Evolutionary conservation across 2,329 filamentous ascomycete genomes (phyloP).

Genomic region (Penicillium sp.): DNA sequence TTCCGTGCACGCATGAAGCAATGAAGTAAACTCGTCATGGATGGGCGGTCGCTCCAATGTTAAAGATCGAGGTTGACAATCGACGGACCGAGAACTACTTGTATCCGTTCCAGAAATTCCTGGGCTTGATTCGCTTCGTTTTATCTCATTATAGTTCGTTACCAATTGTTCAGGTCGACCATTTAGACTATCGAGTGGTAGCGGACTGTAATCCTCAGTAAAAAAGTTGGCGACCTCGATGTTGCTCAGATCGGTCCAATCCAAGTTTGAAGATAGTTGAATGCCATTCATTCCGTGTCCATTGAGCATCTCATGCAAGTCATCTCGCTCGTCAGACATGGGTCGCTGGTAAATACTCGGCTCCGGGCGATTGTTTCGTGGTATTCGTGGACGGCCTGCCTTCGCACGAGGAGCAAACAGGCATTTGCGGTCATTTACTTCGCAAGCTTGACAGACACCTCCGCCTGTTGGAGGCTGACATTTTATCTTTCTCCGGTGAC

Average conservation of each 20-base stretch:
- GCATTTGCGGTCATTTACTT: neutral
- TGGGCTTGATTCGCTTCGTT: neutral
- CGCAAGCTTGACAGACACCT: neutral
- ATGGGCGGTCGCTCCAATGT: neutral
- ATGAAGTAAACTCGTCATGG: neutral
- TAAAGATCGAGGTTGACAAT: neutral
- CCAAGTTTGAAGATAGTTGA: neutral
- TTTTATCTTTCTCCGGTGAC: neutral
- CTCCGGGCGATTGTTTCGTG: neutral
- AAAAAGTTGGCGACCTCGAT: neutral
- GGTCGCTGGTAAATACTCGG: neutral
- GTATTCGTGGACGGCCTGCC: neutral
- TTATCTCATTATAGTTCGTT: neutral
- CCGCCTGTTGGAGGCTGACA: neutral
- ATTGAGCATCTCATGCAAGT: neutral
- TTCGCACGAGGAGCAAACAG: neutral
- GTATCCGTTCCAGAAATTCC: neutral
- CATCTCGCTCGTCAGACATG: neutral
- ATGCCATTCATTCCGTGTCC: neutral
- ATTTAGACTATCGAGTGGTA: neutral
- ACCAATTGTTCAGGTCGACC: neutral
- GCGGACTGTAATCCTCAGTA: neutral
- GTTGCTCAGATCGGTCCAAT: neutral
- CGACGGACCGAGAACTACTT: neutral
- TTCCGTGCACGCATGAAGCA: neutral